A percentile compares a stretch with the other conserved stretches of the same genome.
Conservation (phyloP, 2,329 filamentous ascomycete species). For the Aspergillus sp. region DNA sequence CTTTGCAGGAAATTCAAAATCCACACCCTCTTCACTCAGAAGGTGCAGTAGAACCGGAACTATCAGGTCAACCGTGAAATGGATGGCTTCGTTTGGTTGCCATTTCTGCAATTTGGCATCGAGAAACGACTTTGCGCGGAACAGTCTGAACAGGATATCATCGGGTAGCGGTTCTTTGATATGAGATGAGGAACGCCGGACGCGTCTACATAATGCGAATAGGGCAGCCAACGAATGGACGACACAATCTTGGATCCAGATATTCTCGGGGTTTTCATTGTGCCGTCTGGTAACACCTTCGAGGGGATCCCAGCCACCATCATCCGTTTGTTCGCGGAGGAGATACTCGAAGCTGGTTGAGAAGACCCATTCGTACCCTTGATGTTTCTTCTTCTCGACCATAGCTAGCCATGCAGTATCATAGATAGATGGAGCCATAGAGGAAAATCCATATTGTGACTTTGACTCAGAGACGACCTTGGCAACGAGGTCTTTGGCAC, state of each 20-base stretch:
- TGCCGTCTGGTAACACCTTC: neutral
- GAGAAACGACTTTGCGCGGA: conserved; percentile 1
- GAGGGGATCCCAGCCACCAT: conserved; percentile 29
- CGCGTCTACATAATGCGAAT: conserved; percentile 8
- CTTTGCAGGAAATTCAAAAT: conserved; percentile 10
- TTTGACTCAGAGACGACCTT: conserved; percentile 2
- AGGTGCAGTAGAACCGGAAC: conserved; percentile 8
- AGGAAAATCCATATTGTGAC: conserved; percentile 8
- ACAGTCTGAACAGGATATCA: neutral
- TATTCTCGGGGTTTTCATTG: neutral
- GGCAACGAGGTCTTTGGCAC: neutral
- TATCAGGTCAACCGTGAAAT: conserved; percentile 9
- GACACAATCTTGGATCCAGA: conserved; percentile 5
- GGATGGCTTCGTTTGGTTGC: neutral
- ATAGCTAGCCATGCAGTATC: conserved; percentile 17
- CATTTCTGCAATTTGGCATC: neutral
- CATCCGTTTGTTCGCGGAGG: conserved; percentile 27
- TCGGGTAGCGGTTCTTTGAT: neutral
- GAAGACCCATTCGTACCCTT: conserved; percentile 30
- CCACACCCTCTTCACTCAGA: neutral
- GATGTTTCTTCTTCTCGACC: neutral
- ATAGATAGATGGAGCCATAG: conserved; percentile 16
- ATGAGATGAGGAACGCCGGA: neutral
- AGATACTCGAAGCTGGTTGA: conserved; percentile 37
- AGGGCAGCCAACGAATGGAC: conserved; percentile 11